A percentile compares a stretch with the other conserved stretches of the same genome.
These are phyloP conservation scores for Acidomyces sp. DNA, from an alignment of 495 filamentous ascomycete genomes.

Conservation along the genomic window DNA sequence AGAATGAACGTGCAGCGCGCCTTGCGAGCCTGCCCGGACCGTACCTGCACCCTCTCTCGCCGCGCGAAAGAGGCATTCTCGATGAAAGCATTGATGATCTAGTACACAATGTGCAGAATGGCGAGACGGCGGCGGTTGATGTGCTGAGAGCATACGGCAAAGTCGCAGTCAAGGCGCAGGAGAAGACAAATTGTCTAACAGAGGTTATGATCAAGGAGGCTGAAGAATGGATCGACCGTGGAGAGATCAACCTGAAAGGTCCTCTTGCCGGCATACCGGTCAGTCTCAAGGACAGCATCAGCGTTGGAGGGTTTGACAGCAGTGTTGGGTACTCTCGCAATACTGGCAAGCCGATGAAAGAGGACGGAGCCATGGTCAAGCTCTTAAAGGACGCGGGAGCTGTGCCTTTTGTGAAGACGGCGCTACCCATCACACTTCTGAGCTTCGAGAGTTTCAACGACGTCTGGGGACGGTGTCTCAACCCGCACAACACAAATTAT, in stretches of 20 bases:
- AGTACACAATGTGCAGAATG: conserved; percentile 63
- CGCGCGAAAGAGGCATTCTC: conserved; percentile 50
- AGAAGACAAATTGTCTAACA: conserved; percentile 81
- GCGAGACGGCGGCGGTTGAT: conserved; percentile 37
- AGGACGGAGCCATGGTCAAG: conserved; percentile 63
- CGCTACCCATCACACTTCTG: conserved; percentile 79
- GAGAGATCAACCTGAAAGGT: conserved; percentile 60
- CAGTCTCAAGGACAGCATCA: conserved; percentile 76
- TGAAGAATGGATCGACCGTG: conserved; percentile 55
- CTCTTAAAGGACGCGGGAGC: conserved; percentile 90
- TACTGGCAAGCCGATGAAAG: conserved; percentile 46
- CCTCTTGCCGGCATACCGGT: conserved; percentile 84
- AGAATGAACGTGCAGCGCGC: conserved; percentile 53
- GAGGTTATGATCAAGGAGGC: conserved; percentile 75
- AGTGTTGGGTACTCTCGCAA: conserved; percentile 70
- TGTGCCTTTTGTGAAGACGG: conserved; percentile 91
- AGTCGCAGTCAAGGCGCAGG: conserved; percentile 70
- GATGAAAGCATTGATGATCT: conserved; percentile 63
- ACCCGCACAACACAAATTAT: conserved; percentile 72
- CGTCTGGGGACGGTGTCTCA: conserved; percentile 65
- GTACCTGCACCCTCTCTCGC: conserved; percentile 53
- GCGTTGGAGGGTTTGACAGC: conserved; percentile 75
- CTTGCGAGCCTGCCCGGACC: conserved; percentile 50
- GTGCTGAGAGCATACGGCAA: conserved; percentile 86
- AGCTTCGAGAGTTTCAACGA: conserved; percentile 89